Percentiles rank a stretch among this genome's conserved stretches.
Conservation (phyloP, 176 grass and related monocot genomes). For the Zoysia japonica region DNA sequence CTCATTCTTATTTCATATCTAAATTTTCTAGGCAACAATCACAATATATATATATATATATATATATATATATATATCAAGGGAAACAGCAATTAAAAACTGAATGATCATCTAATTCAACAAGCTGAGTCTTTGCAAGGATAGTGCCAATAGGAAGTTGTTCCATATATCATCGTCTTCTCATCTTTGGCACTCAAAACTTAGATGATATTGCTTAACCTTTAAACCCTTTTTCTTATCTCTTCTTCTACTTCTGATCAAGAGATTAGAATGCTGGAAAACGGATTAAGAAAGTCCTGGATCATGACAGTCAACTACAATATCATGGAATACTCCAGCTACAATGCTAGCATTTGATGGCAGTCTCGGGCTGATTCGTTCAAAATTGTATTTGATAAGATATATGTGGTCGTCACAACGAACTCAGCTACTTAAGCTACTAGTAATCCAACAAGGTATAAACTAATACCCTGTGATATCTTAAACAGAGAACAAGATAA, state of each 20-base stretch:
- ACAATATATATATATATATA: not conserved
- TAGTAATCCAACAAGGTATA: slow-evolving; percentile 30
- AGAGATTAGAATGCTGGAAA: not conserved
- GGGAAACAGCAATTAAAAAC: slow-evolving; percentile 24
- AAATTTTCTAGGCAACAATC: slow-evolving; percentile 20
- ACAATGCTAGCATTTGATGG: not conserved
- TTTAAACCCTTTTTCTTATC: not conserved
- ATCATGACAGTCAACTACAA: not conserved
- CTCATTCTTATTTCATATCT: not conserved
- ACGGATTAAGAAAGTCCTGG: slow-evolving; percentile 18
- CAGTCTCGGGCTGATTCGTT: too few relatives aligned
- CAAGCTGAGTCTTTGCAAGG: slow-evolving; percentile 7
- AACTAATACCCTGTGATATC: not conserved
- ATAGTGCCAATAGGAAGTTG: slow-evolving; percentile 8
- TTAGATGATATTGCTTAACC: not conserved
- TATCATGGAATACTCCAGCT: slow-evolving; percentile 7
- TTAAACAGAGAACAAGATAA: slow-evolving; percentile 20
- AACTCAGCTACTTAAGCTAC: slow-evolving; percentile 22
- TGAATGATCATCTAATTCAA: slow-evolving; percentile 5
- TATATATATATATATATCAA: not conserved
- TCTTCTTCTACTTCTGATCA: slow-evolving; percentile 9
- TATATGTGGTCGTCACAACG: slow-evolving; percentile 23
- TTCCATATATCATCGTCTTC: slow-evolving; percentile 14
- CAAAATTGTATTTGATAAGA: slow-evolving; percentile 9
- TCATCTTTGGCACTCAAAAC: slow-evolving; percentile 15